These are phyloP conservation scores for Citrus medica DNA, from an alignment of 345 rosid species.

Conservation along the genomic window DNA sequence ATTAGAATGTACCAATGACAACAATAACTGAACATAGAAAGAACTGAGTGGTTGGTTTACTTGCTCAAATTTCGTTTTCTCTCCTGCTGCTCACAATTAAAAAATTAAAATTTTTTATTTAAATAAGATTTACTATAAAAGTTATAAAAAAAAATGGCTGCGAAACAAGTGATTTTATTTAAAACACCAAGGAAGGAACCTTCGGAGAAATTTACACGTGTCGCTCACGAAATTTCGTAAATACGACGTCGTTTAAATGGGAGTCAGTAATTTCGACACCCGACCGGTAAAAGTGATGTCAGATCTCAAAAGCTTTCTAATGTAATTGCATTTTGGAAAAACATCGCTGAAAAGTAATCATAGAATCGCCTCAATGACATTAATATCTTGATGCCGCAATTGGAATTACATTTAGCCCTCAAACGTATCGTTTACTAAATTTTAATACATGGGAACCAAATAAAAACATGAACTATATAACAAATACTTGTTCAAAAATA, in stretches of 20 bases:
- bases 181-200: neutral
- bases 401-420: neutral
- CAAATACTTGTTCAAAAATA: too few species aligned
- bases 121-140: too few species aligned
- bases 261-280: rapidly evolving
- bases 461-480: neutral
- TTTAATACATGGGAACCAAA: neutral
- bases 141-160: too few species aligned
- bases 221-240: neutral
- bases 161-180: neutral
- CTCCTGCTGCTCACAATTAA: constrained; percentile 95
- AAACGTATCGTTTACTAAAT: neutral
- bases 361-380: too few species aligned
- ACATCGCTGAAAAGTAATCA: too few species aligned
- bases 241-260: neutral
- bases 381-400: neutral
- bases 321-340: too few species aligned
- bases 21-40: neutral
- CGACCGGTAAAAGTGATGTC: rapidly evolving
- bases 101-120: too few species aligned
- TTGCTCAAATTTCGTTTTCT: constrained; percentile 84
- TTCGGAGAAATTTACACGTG: neutral
- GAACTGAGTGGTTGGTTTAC: constrained; percentile 28
- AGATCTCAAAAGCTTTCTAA: too few species aligned
- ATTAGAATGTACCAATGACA: neutral